phyloP scores from a whole-genome alignment of 495 filamentous ascomycete genomes.

The Neurospora sp. region DNA sequence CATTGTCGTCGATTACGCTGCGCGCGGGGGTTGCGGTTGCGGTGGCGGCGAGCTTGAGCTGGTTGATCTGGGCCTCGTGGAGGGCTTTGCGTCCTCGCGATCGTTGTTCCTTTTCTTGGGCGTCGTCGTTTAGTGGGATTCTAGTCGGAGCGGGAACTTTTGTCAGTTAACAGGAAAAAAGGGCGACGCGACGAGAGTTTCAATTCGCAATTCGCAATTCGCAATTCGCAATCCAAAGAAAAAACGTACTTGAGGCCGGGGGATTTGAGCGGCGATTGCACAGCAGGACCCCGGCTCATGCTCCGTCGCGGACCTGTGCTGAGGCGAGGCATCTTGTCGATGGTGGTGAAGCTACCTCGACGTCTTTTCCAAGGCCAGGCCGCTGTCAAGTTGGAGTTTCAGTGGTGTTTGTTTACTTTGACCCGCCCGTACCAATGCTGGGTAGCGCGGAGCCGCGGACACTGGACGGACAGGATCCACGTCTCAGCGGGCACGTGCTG shows the following conservation, averaged over 20 bases:
- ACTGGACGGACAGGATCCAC: background rate
- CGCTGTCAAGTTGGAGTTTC: too few relatives aligned
- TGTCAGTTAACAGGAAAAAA: background rate
- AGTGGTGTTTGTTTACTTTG: slow-evolving; percentile 19
- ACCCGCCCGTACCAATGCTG: background rate
- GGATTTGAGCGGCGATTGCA: background rate
- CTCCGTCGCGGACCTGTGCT: slow-evolving; percentile 47
- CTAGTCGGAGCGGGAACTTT: slow-evolving; percentile 14
- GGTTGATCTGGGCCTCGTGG: slow-evolving; percentile 84
- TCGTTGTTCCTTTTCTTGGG: slow-evolving; percentile 79
- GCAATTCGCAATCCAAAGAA: slow-evolving; percentile 52
- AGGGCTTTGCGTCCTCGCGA: slow-evolving; percentile 78
- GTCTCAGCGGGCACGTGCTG: background rate
- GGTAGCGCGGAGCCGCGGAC: background rate
- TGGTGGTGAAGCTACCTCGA: slow-evolving; percentile 1
- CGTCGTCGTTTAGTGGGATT: slow-evolving; percentile 94
- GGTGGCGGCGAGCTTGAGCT: slow-evolving; percentile 74
- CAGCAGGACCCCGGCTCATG: slow-evolving; percentile 37
- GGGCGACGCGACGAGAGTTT: background rate
- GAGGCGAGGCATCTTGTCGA: slow-evolving; percentile 60
- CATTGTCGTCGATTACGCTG: slow-evolving; percentile 48
- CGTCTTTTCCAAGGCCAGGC: slow-evolving; percentile 1
- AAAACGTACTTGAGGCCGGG: slow-evolving; percentile 30
- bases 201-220: slow-evolving; percentile 9
- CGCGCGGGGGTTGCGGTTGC: slow-evolving; percentile 58